Evolutionary conservation across 148 eudicot genomes (phyloP).

Genomic region (Heliosperma pusillum): DNA sequence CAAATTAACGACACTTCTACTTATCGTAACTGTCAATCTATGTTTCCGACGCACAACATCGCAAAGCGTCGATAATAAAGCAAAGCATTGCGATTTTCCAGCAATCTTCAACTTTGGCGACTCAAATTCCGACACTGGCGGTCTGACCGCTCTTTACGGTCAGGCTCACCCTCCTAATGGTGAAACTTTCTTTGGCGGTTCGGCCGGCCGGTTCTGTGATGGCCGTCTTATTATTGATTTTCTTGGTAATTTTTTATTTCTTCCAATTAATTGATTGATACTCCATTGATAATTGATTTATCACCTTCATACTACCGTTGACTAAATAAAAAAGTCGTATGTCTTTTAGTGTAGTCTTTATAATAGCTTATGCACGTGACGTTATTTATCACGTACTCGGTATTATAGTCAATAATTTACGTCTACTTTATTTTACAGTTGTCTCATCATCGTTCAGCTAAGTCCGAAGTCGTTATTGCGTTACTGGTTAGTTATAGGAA

Average conservation of each 20-base stretch:
- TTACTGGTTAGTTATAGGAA: too few species aligned
- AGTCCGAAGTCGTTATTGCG: too few species aligned
- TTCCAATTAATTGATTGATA: too few species aligned
- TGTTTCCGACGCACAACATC: background rate
- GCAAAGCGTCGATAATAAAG: background rate
- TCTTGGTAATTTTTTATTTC: constrained; percentile 39
- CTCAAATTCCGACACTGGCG: constrained; percentile 95
- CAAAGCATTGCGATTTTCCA: constrained; percentile 43
- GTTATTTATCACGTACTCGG: too few species aligned
- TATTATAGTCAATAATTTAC: background rate
- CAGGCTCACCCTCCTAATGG: constrained; percentile 64
- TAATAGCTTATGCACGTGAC: too few species aligned
- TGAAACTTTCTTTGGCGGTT: constrained; percentile 53
- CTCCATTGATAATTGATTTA: too few species aligned
- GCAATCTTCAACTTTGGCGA: constrained; percentile 91
- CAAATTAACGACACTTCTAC: background rate
- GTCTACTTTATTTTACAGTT: too few species aligned
- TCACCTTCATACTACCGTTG: too few species aligned
- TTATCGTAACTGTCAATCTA: background rate
- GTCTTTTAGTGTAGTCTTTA: too few species aligned
- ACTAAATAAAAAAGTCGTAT: too few species aligned
- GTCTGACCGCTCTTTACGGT: constrained; percentile 68
- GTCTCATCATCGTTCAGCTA: too few species aligned
- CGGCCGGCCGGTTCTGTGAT: constrained; percentile 67
- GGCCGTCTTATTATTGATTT: constrained; percentile 80